Conservation (phyloP, 2,329 filamentous ascomycete species). For the Ophiostoma novo-ulmi region DNA sequence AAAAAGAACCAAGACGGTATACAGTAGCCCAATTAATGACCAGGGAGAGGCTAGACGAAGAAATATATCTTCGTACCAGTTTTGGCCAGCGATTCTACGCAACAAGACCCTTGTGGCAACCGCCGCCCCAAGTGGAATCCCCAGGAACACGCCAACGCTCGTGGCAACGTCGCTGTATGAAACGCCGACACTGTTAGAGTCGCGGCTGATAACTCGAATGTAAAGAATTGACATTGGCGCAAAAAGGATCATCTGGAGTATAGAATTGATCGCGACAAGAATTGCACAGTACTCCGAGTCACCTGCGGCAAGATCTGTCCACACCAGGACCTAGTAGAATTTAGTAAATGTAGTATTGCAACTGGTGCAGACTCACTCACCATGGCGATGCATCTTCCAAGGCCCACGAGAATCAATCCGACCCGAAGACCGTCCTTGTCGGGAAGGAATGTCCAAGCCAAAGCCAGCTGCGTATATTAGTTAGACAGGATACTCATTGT, state of each 20-base stretch:
- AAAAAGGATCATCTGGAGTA: constrained; percentile 69
- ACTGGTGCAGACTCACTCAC: constrained; percentile 39
- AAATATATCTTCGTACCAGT: constrained; percentile 65
- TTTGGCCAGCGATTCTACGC: constrained; percentile 47
- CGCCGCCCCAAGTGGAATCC: constrained; percentile 75
- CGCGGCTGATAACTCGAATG: constrained; percentile 61
- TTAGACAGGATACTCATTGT: background rate
- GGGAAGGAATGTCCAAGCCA: constrained; percentile 65
- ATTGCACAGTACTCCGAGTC: constrained; percentile 80
- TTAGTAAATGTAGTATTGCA: background rate
- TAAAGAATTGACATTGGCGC: constrained; percentile 65
- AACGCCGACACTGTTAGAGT: constrained; percentile 34
- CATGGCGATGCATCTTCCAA: constrained; percentile 87
- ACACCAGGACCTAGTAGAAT: constrained; percentile 45
- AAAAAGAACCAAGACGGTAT: constrained; percentile 82
- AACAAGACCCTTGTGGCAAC: constrained; percentile 67
- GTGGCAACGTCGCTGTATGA: constrained; percentile 67
- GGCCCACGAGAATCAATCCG: constrained; percentile 74
- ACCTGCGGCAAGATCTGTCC: constrained; percentile 65
- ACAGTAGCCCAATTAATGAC: constrained; percentile 77
- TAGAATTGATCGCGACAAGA: constrained; percentile 68
- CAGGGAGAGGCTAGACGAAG: constrained; percentile 64
- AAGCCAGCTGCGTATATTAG: constrained; percentile 44
- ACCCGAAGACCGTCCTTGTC: constrained; percentile 54
- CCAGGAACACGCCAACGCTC: constrained; percentile 78